These are phyloP conservation scores for Aspergillus clavatus DNA, from an alignment of 2,329 filamentous ascomycete genomes.

Conservation along the genomic window DNA sequence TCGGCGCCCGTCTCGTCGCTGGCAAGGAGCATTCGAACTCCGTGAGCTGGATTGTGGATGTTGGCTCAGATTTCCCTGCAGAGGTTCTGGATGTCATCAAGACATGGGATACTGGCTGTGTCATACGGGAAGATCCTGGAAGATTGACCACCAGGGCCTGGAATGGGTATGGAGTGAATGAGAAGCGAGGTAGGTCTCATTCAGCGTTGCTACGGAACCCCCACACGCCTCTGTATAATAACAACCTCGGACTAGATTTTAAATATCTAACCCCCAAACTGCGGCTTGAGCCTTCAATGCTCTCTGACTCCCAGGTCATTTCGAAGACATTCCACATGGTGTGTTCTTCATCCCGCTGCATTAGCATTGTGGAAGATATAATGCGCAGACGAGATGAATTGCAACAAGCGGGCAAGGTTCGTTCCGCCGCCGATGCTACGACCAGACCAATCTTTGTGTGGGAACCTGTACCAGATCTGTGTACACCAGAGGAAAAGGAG, in stretches of 20 bases:
- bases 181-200: conserved; percentile 52
- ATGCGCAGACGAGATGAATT: conserved; percentile 46
- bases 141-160: conserved; percentile 82
- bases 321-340: conserved; percentile 82
- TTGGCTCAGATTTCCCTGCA: conserved; percentile 78
- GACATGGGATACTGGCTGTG: conserved; percentile 69
- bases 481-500: conserved; percentile 60
- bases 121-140: conserved; percentile 61
- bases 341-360: conserved; percentile 72
- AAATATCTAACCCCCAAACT: conserved; percentile 83
- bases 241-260: conserved; percentile 56
- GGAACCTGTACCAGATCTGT: conserved; percentile 92
- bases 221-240: not conserved
- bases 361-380: conserved; percentile 70
- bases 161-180: conserved; percentile 77
- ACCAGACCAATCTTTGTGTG: conserved; percentile 74
- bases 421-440: conserved; percentile 32
- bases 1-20: conserved; percentile 85
- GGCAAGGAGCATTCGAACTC: conserved; percentile 59
- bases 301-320: conserved; percentile 62
- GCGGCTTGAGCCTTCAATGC: conserved; percentile 67
- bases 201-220: not conserved
- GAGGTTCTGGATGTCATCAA: conserved; percentile 60
- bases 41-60: conserved; percentile 88
- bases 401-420: conserved; percentile 20